A percentile compares a stretch with the other conserved stretches of the same genome.
phyloP scores from a whole-genome alignment of 2,329 filamentous ascomycete genomes.

The Rutstroemia sp. region DNA sequence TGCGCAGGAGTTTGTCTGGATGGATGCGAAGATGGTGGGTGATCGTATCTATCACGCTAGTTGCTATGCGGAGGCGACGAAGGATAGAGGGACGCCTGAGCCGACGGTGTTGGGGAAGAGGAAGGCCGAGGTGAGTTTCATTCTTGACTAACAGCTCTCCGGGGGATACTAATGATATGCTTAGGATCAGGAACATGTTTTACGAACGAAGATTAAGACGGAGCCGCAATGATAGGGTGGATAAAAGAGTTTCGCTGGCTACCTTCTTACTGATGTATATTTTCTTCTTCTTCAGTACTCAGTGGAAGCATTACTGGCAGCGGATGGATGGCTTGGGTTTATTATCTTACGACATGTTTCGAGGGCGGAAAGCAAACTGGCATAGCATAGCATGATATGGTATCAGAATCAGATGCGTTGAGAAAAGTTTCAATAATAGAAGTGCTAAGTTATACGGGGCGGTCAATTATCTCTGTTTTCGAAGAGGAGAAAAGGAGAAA shows the following conservation, averaged over 20 bases:
- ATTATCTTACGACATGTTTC: too few relatives aligned
- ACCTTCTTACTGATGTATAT: background rate
- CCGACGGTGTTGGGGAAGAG: constrained; percentile 60
- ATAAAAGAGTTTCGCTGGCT: background rate
- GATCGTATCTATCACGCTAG: constrained; percentile 81
- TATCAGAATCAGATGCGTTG: background rate
- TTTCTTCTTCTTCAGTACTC: too few relatives aligned
- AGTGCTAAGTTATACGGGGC: background rate
- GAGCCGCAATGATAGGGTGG: background rate
- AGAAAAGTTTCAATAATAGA: background rate
- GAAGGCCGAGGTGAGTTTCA: constrained; percentile 54
- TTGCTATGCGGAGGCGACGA: constrained; percentile 77
- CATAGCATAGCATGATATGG: background rate
- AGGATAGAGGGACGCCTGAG: constrained; percentile 56
- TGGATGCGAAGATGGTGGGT: constrained; percentile 74
- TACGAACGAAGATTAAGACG: constrained; percentile 26
- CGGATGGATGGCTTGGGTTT: too few relatives aligned
- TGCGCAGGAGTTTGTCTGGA: constrained; percentile 94
- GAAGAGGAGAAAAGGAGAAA: too few relatives aligned
- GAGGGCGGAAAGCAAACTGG: background rate
- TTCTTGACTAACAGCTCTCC: background rate
- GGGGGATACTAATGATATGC: background rate
- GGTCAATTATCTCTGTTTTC: too few relatives aligned
- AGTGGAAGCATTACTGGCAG: too few relatives aligned
- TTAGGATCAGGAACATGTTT: constrained; percentile 6